Evolutionary conservation across 2,329 filamentous ascomycete genomes (phyloP).

Genomic region (Aspergillus piperis): DNA sequence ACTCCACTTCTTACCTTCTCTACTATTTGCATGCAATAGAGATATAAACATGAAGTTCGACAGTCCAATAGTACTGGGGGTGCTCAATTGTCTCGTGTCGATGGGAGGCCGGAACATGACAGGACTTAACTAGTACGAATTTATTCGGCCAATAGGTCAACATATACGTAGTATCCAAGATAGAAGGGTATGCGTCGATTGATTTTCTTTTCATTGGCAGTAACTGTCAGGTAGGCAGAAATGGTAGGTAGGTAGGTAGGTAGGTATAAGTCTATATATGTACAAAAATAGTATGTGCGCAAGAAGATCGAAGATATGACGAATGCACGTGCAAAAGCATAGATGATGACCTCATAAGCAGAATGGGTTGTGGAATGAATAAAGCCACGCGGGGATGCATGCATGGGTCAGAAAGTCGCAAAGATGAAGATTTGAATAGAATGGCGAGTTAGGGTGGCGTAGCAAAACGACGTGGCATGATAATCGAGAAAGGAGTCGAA

Average conservation of each 20-base stretch:
- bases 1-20: background rate
- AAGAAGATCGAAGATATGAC: background rate
- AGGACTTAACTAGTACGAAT: too few relatives aligned
- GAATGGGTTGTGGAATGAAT: background rate
- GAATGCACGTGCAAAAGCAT: background rate
- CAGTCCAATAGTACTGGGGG: too few relatives aligned
- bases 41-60: too few relatives aligned
- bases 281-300: background rate
- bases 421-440: background rate
- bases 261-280: conserved; percentile 4
- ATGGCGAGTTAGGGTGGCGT: background rate
- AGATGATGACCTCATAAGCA: background rate
- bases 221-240: background rate
- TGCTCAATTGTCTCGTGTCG: too few relatives aligned
- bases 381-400: too few relatives aligned
- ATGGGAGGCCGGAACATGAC: too few relatives aligned
- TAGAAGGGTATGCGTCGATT: too few relatives aligned
- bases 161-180: too few relatives aligned
- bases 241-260: background rate
- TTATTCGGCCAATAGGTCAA: too few relatives aligned
- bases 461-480: background rate
- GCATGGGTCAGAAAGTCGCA: background rate
- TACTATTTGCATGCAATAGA: too few relatives aligned
- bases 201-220: background rate
- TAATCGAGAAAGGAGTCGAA: conserved; percentile 1